Conservation (phyloP, 331 rosid species). For the Dryas integrifolia region DNA sequence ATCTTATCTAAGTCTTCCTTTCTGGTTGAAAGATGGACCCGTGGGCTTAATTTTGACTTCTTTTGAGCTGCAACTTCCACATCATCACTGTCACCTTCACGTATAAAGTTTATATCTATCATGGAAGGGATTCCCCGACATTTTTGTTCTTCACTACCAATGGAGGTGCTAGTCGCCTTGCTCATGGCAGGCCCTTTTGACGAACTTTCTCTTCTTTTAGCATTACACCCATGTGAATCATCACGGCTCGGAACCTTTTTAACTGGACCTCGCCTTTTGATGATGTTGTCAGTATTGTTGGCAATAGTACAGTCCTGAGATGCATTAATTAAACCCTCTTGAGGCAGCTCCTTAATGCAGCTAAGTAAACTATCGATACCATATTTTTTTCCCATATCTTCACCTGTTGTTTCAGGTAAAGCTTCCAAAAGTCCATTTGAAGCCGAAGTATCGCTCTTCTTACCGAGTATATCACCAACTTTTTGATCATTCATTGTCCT, state of each 20-base stretch:
- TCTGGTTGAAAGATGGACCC: not conserved
- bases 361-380: slow-evolving; percentile 6
- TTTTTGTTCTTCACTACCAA: not conserved
- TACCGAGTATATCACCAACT: slow-evolving; percentile 2
- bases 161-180: not conserved
- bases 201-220: not conserved
- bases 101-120: not conserved
- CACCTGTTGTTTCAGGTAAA: slow-evolving; percentile 1
- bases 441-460: not conserved
- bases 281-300: not conserved
- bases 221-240: not conserved
- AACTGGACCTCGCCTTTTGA: not conserved
- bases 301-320: not conserved
- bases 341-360: slow-evolving; percentile 17
- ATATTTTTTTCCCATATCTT: not conserved
- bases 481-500: not conserved
- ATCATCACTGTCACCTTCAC: not conserved
- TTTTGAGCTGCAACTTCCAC: slow-evolving; percentile 3
- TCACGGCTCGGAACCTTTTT: not conserved
- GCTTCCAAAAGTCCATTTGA: not conserved
- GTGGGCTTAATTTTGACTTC: not conserved
- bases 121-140: not conserved
- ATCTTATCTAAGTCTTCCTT: slow-evolving; percentile 1
- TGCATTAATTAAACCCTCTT: not conserved
- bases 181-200: not conserved